A percentile compares a stretch with the other conserved stretches of the same genome.
phyloP scores from a whole-genome alignment of 2,329 filamentous ascomycete species.

The Myrmaecium sp. region DNA sequence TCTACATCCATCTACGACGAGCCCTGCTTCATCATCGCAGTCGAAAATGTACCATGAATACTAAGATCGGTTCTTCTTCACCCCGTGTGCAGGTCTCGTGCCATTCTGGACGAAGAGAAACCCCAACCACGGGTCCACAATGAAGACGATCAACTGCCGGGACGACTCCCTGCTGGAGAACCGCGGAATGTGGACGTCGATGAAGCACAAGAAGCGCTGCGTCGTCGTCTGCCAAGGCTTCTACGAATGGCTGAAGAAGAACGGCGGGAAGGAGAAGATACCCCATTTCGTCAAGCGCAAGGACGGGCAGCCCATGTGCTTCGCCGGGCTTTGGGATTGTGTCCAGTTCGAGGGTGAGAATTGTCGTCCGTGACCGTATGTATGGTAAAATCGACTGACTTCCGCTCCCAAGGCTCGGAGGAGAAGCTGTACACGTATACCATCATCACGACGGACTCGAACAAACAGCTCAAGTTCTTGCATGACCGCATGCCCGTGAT shows the following conservation, averaged over 20 bases:
- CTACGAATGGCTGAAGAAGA: constrained; percentile 86
- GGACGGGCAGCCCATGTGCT: constrained; percentile 70
- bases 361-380: constrained; percentile 2
- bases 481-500: constrained; percentile 96
- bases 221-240: constrained; percentile 82
- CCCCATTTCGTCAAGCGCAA: constrained; percentile 71
- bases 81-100: constrained; percentile 41
- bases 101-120: constrained; percentile 85
- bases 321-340: constrained; percentile 86
- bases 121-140: constrained; percentile 57
- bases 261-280: constrained; percentile 57
- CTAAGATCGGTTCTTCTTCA: background rate
- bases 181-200: constrained; percentile 75
- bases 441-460: constrained; percentile 81
- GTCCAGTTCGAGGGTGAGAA: constrained; percentile 56
- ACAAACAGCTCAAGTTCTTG: constrained; percentile 65
- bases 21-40: background rate
- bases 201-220: constrained; percentile 82
- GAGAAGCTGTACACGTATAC: constrained; percentile 77
- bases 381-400: constrained; percentile 9
- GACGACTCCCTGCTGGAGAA: constrained; percentile 66
- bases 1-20: background rate
- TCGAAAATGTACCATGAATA: background rate
- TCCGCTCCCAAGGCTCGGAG: constrained; percentile 32
- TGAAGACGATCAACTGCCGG: constrained; percentile 90